Percentiles rank a stretch among this genome's conserved stretches.
phyloP scores from a whole-genome alignment of 306 rosid genomes.

The Trifolium dubium region DNA sequence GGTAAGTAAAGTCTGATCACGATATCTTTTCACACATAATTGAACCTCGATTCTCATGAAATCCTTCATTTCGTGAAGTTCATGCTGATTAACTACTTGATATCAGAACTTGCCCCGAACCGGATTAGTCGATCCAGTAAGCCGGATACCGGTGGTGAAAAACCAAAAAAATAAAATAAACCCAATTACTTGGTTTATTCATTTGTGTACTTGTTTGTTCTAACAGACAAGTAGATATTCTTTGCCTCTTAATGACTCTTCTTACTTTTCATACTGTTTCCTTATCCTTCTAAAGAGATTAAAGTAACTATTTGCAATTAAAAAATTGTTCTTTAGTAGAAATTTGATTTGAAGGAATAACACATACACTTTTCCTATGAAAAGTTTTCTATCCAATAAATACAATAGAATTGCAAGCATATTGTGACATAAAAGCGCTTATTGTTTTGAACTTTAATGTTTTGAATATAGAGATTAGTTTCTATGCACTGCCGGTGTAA shows the following conservation, averaged over 20 bases:
- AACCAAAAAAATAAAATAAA: too few relatives aligned
- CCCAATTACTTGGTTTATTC: constrained; percentile 22
- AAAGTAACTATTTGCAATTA: too few relatives aligned
- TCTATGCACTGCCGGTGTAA: too few relatives aligned
- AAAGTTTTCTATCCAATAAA: background rate
- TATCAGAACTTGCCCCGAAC: too few relatives aligned
- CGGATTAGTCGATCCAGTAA: too few relatives aligned
- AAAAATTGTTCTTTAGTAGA: background rate
- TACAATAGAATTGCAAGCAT: background rate
- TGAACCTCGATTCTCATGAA: too few relatives aligned
- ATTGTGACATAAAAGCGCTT: background rate
- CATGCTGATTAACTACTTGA: too few relatives aligned
- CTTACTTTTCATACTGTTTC: background rate
- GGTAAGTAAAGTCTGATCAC: too few relatives aligned
- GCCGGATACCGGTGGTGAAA: too few relatives aligned
- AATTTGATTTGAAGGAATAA: background rate
- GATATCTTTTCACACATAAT: too few relatives aligned
- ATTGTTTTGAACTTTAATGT: background rate
- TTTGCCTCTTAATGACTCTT: constrained; percentile 53
- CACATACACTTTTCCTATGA: background rate
- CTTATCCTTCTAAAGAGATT: background rate
- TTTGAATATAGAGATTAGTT: too few relatives aligned
- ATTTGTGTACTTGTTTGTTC: constrained; percentile 39
- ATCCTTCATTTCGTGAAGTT: too few relatives aligned
- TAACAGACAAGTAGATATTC: constrained; percentile 58